Conservation (phyloP, 208 protist species). For the Trypanosoma lewisi region DNA sequence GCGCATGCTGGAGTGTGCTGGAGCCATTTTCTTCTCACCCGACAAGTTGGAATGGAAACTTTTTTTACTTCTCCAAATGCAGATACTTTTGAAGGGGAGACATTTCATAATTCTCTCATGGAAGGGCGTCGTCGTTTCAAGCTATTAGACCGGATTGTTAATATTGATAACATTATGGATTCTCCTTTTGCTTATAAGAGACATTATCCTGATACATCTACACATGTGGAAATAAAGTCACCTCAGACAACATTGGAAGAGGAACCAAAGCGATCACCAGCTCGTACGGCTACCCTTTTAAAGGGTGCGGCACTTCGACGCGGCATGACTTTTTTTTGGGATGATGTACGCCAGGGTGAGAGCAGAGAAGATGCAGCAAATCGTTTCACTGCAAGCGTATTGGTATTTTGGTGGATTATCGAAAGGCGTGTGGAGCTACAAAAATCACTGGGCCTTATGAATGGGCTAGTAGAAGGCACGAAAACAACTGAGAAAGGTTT, state of each 20-base stretch:
- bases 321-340: conserved; percentile 32
- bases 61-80: not conserved
- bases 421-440: conserved; percentile 29
- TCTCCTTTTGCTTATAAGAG: conserved; percentile 8
- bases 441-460: not conserved
- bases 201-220: not conserved
- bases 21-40: not conserved
- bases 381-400: conserved; percentile 37
- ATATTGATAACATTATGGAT: conserved; percentile 10
- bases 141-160: not conserved
- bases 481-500: not conserved
- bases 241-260: not conserved
- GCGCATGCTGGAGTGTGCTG: conserved; percentile 11
- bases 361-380: conserved; percentile 30
- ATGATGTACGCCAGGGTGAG: conserved; percentile 43
- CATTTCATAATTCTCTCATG: not conserved
- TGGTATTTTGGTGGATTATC: conserved; percentile 56
- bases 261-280: not conserved
- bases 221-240: not conserved
- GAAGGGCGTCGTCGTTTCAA: conserved; percentile 8
- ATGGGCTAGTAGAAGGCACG: not conserved
- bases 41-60: not conserved
- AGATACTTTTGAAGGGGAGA: not conserved
- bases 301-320: conserved; percentile 2
- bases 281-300: not conserved